A percentile compares a stretch with the other conserved stretches of the same genome.
These are phyloP conservation scores for Venturia pyrina DNA, from an alignment of 2,329 filamentous ascomycete species.

Conservation along the genomic window DNA sequence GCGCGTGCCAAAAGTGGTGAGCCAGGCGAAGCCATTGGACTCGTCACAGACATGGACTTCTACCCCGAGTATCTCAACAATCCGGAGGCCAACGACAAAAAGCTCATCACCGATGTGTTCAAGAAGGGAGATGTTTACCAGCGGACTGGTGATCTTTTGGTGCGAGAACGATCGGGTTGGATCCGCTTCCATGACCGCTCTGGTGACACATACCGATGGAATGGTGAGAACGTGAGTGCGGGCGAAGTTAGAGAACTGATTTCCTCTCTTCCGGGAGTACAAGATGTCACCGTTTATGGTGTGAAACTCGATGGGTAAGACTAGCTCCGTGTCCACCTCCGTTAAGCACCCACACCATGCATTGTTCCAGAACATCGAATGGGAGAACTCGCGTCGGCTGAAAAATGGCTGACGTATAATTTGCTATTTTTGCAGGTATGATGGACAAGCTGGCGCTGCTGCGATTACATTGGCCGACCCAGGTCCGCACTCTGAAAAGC, in stretches of 20 bases:
- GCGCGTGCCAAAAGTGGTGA: slow-evolving; percentile 27
- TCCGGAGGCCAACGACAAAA: slow-evolving; percentile 32
- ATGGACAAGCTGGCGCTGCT: slow-evolving; percentile 37
- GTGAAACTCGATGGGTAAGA: slow-evolving; percentile 26
- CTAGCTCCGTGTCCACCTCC: neutral
- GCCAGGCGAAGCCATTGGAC: slow-evolving; percentile 36
- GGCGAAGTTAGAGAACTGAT: slow-evolving; percentile 37
- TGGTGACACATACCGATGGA: slow-evolving; percentile 47
- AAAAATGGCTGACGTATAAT: neutral
- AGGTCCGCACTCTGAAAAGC: slow-evolving; percentile 20
- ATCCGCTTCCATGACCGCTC: slow-evolving; percentile 39
- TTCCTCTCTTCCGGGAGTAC: slow-evolving; percentile 29
- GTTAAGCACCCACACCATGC: neutral
- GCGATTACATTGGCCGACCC: slow-evolving; percentile 32
- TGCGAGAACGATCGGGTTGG: slow-evolving; percentile 33
- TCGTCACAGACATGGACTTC: slow-evolving; percentile 29
- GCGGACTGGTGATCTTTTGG: slow-evolving; percentile 35
- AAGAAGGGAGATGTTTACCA: slow-evolving; percentile 36
- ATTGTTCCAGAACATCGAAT: neutral
- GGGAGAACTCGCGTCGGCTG: neutral
- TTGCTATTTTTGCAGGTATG: slow-evolving; percentile 18
- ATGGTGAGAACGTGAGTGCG: slow-evolving; percentile 38
- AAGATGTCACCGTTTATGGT: slow-evolving; percentile 36
- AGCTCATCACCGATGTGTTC: slow-evolving; percentile 35
- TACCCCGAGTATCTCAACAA: slow-evolving; percentile 35